Conservation (phyloP, 2,329 filamentous ascomycete species). For the Botrytis deweyae region DNA sequence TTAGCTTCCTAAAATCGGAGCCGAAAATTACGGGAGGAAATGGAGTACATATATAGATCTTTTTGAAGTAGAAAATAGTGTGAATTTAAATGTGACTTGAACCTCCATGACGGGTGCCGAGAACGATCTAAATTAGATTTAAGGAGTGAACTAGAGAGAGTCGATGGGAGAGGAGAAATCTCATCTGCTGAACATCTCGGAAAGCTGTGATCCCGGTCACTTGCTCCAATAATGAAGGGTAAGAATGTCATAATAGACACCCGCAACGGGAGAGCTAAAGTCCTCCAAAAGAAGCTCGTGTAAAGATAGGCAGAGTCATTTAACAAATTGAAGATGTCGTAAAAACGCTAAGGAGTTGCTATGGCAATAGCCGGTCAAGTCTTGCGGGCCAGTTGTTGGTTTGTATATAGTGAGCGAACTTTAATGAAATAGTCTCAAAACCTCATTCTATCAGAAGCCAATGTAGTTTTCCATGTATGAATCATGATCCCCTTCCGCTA, state of each 20-base stretch:
- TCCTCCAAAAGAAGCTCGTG: background rate
- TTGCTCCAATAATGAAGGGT: background rate
- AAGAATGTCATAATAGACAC: background rate
- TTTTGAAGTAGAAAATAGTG: background rate
- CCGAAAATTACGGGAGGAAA: background rate
- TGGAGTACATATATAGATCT: background rate
- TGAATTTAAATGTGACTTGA: background rate
- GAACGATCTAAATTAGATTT: background rate
- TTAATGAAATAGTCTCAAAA: background rate
- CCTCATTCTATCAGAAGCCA: background rate
- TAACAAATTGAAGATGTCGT: background rate
- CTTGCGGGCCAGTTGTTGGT: background rate
- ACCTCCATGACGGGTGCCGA: background rate
- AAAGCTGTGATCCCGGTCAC: background rate
- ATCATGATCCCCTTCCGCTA: background rate
- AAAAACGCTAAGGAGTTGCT: too few relatives aligned
- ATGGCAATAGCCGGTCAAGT: rapidly evolving
- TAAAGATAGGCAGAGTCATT: background rate
- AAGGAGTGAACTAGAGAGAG: background rate
- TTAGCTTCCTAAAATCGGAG: background rate
- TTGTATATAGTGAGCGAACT: background rate
- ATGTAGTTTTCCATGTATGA: too few relatives aligned
- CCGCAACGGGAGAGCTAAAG: background rate
- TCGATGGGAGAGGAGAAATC: background rate
- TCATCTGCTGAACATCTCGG: background rate